Evolutionary conservation across 2,329 filamentous ascomycete genomes (phyloP), one percentile per base, ranked within the genome.

Genomic region (Phoma sp.): DNA sequence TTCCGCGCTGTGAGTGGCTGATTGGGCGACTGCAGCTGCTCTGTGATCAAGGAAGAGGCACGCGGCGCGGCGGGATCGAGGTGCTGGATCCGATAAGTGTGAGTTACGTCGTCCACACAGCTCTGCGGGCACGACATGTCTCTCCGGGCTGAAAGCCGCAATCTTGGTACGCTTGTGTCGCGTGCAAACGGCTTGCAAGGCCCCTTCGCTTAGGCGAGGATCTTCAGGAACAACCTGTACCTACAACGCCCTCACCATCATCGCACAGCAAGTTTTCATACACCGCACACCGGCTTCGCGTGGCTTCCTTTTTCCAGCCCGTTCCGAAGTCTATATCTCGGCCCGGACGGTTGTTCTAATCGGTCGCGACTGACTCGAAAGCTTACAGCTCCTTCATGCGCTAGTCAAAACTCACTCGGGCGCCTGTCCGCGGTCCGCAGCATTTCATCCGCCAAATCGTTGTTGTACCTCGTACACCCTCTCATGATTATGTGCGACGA

Each of bases 141-240:
- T 36, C 51, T 38, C 28, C 21, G 33, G 39, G 34, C 45, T 46
- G 39, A 36, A 45, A 49, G 46, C 51, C 51, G 45, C 34, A 36
- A 33, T 23, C 45, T 45, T 48, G 51, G 45, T 54, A 45, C 51
- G 33, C 39, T 43, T 36, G 30, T 29, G 52, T 47, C 36, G 46
- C 40, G 47, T 50, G 53, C 53, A 45, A 47, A 50, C 38, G 42
- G 53, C 47, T 47, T 28, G 47, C 42, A 43, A 46, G 52, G 18
- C 37, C n/a, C 25, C 30, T 47, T 56, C 47, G 53, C 47, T 51
- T 49, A 47, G 39, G 32, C 42, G 53, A 40, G 42, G 53, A 56
- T 56, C 53, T 51, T 56, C 53, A 56, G 53, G 53, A 42, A 56
- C 49, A 40, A 25, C 32, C 37, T 47, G n/a, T 28, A 20, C 32